Conservation (phyloP, 1,284 basidiomycete species). For the Cutaneotrichosporon cavernicola region DNA sequence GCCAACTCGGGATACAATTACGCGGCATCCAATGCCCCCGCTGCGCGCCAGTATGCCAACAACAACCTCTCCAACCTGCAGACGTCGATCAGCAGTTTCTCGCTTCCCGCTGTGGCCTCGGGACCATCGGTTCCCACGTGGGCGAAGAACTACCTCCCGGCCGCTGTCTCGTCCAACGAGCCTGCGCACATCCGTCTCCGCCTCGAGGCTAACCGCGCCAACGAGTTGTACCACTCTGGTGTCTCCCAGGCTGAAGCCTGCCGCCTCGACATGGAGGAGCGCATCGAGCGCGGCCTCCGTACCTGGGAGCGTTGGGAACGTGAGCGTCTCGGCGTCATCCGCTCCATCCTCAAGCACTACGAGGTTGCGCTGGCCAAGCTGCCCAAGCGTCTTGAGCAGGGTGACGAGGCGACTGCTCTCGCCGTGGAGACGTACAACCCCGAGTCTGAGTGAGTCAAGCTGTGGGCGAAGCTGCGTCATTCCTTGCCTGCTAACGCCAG, state of each 20-base stretch:
- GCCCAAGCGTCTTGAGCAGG: constrained; percentile 64
- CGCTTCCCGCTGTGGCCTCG: constrained; percentile 7
- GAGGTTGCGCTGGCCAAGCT: constrained; percentile 71
- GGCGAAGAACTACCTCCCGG: constrained; percentile 42
- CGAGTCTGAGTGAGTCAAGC: constrained; percentile 62
- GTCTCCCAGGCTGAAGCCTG: constrained; percentile 68
- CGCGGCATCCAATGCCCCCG: constrained; percentile 17
- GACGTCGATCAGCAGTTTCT: constrained; percentile 13
- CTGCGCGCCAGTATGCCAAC: constrained; percentile 29
- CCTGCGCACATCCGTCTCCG: constrained; percentile 68
- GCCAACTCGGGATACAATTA: constrained; percentile 2
- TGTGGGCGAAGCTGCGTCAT: neutral
- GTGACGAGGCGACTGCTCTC: constrained; percentile 67
- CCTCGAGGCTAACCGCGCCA: constrained; percentile 72
- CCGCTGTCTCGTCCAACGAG: constrained; percentile 55
- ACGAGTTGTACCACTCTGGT: constrained; percentile 69
- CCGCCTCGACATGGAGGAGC: constrained; percentile 76
- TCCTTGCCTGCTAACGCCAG: neutral
- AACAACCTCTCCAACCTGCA: constrained; percentile 32
- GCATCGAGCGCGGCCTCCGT: constrained; percentile 76
- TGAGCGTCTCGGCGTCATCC: constrained; percentile 75
- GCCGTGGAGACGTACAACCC: constrained; percentile 79
- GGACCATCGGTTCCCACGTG: constrained; percentile 20
- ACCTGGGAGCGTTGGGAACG: constrained; percentile 77
- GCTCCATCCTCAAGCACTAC: constrained; percentile 80